Base-by-base conservation (phyloP, 768 basidiomycete genomes). In the Trametes elegans region DNA sequence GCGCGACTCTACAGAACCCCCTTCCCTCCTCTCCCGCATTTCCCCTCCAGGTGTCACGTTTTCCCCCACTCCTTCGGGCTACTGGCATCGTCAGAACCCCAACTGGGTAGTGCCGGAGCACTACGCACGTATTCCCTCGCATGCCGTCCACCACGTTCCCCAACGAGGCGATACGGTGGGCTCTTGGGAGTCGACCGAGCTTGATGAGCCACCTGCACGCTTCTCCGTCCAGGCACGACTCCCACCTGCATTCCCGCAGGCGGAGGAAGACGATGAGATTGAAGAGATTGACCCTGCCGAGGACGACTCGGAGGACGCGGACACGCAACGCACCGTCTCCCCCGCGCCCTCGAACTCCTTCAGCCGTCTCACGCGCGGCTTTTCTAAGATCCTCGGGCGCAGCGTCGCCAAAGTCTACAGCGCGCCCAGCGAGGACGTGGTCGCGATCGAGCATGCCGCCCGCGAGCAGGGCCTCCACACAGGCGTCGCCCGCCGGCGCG, bases 11-110 rank as follows among this genome's bases (percentile, higher is more conserved):
- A 38, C 27, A 18, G 24, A 19, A n/a, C 24, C 55, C 13, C 42
- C 40, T 16, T 49, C 44, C 21, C 46, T 45, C 27, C 45, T 35
- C 47, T 36, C 40, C 29, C 57, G 49, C 23, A 19, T 23, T 19
- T 36, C 35, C 32, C 44, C 56, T 31, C 19, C 13, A 14, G 39
- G 49, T 31, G 43, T 55, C 44, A 40, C 53, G 18, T 51, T 62
- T 52, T 46, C 55, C 5, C 54, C 64, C 1, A 62, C 63, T 32
- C 54, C 40, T 18, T 52, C 43, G 3, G 67, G 68, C 3, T 51
- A 54, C 18, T 66, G 64, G 58, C 71, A 67, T 49, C 61, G 69
- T 32, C 59, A 49, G 8, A 73, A 73, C 62, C 71, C 71, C 10
- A 68, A 73, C 63, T 75, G 69, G 63, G 59, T 63, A 29, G 68